Percentiles rank a stretch among this genome's conserved stretches.
Conservation (phyloP, 352 stramenopile species). For the Pythium myriotylum region DNA sequence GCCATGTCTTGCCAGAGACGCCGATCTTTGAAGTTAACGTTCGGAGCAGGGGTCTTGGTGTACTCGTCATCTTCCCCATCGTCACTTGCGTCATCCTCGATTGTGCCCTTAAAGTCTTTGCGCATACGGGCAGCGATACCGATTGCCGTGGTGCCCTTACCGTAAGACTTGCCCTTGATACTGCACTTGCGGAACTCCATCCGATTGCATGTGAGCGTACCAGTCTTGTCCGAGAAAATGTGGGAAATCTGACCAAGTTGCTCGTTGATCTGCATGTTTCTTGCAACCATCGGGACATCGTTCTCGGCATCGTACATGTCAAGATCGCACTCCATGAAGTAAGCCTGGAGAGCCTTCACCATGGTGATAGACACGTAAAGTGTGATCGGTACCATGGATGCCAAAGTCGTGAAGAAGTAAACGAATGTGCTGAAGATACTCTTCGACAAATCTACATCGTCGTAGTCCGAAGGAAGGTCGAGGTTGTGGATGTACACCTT, state of each 20-base stretch:
- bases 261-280: conserved; percentile 89
- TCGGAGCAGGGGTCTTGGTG: conserved; percentile 38
- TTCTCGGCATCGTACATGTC: conserved; percentile 86
- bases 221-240: conserved; percentile 96
- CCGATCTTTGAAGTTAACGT: conserved; percentile 85
- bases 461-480: conserved; percentile 40
- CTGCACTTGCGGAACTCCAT: conserved; percentile 92
- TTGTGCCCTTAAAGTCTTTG: conserved; percentile 58
- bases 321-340: conserved; percentile 84
- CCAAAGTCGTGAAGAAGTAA: conserved; percentile 85
- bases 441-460: conserved; percentile 32
- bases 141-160: conserved; percentile 85
- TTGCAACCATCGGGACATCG: conserved; percentile 70
- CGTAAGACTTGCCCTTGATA: conserved; percentile 78
- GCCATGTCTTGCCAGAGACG: conserved; percentile 60
- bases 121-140: conserved; percentile 69
- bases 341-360: conserved; percentile 88
- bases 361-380: conserved; percentile 90
- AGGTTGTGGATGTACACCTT: conserved; percentile 51
- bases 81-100: conserved; percentile 43
- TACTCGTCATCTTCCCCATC: conserved; percentile 40
- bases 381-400: conserved; percentile 88
- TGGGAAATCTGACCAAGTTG: conserved; percentile 94
- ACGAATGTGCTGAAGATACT: conserved; percentile 71
- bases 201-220: conserved; percentile 87